These are phyloP conservation scores for Calonectria henricotiae DNA, from an alignment of 2,329 filamentous ascomycete genomes.

Conservation along the genomic window DNA sequence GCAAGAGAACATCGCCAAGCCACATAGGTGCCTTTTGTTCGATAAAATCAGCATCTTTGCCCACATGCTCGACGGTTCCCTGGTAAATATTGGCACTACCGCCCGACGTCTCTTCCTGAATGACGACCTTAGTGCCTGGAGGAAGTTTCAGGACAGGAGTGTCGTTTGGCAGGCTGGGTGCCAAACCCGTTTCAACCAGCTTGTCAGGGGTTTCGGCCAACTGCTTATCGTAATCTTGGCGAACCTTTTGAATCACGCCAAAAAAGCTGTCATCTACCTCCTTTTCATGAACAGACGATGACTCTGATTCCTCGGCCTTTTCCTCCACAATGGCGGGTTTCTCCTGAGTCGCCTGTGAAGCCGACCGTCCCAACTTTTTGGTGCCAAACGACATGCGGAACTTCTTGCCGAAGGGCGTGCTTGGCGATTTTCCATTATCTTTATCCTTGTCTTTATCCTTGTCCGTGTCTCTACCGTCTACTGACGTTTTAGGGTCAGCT, in stretches of 20 bases:
- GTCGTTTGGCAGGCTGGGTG: slow-evolving; percentile 80
- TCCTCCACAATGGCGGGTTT: slow-evolving; percentile 84
- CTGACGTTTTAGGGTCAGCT: slow-evolving; percentile 67
- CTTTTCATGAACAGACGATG: slow-evolving; percentile 78
- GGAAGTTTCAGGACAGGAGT: slow-evolving; percentile 85
- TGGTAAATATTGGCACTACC: slow-evolving; percentile 90
- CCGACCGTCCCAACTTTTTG: slow-evolving; percentile 85
- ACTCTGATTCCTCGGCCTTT: slow-evolving; percentile 79
- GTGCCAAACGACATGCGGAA: slow-evolving; percentile 87
- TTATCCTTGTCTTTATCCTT: slow-evolving; percentile 71
- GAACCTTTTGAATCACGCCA: slow-evolving; percentile 82
- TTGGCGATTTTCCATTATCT: slow-evolving; percentile 71
- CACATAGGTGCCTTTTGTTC: slow-evolving; percentile 92
- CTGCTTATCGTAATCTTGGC: slow-evolving; percentile 81
- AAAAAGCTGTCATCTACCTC: slow-evolving; percentile 83
- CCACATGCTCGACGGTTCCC: slow-evolving; percentile 86
- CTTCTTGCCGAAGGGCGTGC: slow-evolving; percentile 86
- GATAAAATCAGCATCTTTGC: slow-evolving; percentile 84
- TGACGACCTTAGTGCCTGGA: slow-evolving; percentile 76
- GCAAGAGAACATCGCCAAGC: slow-evolving; percentile 89
- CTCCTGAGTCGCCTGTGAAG: slow-evolving; percentile 72
- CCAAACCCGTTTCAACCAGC: slow-evolving; percentile 75
- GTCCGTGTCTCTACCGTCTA: slow-evolving; percentile 71
- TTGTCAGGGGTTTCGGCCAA: slow-evolving; percentile 70
- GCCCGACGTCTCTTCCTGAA: slow-evolving; percentile 78